Percentiles rank a stretch among this genome's conserved stretches.
These are phyloP conservation scores for Talaromyces funiculosus DNA, from an alignment of 2,329 filamentous ascomycete species.

Conservation along the genomic window DNA sequence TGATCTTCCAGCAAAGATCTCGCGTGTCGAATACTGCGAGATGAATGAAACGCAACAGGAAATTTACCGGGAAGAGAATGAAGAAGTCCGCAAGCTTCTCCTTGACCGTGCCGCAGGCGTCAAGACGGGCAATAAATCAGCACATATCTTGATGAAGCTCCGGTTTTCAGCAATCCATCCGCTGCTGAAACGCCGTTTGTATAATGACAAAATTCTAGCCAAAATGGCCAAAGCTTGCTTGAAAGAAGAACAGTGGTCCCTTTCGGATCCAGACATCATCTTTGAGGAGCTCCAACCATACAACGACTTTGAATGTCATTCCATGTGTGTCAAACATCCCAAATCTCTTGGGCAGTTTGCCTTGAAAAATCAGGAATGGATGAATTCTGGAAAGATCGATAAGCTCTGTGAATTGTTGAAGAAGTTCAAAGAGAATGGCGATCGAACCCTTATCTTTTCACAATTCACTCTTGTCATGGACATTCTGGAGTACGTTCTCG, in stretches of 20 bases:
- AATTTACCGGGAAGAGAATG: conserved; percentile 68
- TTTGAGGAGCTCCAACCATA: conserved; percentile 50
- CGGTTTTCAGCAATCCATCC: conserved; percentile 91
- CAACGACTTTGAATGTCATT: conserved; percentile 58
- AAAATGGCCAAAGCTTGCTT: conserved; percentile 75
- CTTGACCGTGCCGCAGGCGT: conserved; percentile 54
- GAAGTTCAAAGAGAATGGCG: conserved; percentile 70
- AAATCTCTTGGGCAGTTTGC: conserved; percentile 50
- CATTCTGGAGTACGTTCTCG: conserved; percentile 77
- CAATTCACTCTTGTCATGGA: conserved; percentile 91
- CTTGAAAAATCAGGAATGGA: conserved; percentile 59
- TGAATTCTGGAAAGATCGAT: conserved; percentile 77
- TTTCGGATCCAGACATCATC: conserved; percentile 48
- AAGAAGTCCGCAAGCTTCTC: conserved; percentile 55
- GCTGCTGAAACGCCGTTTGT: conserved; percentile 76
- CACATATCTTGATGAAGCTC: conserved; percentile 78
- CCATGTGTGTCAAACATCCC: conserved; percentile 51
- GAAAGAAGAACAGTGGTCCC: conserved; percentile 55
- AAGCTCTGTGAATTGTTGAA: conserved; percentile 70
- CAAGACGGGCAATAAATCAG: conserved; percentile 49
- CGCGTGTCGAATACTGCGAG: conserved; percentile 72
- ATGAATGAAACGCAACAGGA: conserved; percentile 66
- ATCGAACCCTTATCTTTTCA: conserved; percentile 84
- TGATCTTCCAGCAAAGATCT: conserved; percentile 74
- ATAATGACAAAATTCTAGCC: conserved; percentile 65